Evolutionary conservation across 2,329 filamentous ascomycete genomes (phyloP).

Genomic region (Aspergillus pseudonomiae): DNA sequence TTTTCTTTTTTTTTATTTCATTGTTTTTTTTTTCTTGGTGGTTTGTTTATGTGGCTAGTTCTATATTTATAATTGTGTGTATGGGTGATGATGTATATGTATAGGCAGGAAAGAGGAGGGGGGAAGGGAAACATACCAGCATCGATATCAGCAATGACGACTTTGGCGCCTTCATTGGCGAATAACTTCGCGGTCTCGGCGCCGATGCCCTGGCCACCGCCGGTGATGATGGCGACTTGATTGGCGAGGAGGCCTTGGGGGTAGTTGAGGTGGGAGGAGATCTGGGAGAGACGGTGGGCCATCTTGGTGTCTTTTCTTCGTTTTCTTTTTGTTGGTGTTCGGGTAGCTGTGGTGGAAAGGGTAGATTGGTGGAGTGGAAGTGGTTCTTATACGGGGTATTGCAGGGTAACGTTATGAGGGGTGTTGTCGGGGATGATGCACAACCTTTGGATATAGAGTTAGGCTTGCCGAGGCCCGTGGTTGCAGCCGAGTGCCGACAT

Average conservation of each 20-base stretch:
- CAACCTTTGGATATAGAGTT: background rate
- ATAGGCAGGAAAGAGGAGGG: constrained; percentile 1
- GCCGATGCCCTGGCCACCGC: constrained; percentile 83
- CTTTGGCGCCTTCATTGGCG: constrained; percentile 84
- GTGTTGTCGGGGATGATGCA: constrained; percentile 8
- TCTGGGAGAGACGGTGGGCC: constrained; percentile 66
- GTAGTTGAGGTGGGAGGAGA: constrained; percentile 79
- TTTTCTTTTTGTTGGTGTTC: background rate
- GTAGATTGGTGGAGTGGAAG: background rate
- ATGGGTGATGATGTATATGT: background rate
- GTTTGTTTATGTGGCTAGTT: background rate
- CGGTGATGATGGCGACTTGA: constrained; percentile 86
- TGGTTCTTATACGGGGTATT: background rate
- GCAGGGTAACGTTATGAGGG: background rate
- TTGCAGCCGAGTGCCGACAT: constrained; percentile 9
- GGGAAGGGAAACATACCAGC: constrained; percentile 53
- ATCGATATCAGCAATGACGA: constrained; percentile 83
- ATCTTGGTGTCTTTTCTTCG: constrained; percentile 26
- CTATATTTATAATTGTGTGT: background rate
- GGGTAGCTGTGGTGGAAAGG: background rate
- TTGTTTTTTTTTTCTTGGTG: background rate
- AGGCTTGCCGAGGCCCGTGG: constrained; percentile 14
- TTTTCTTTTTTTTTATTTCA: constrained; percentile 1
- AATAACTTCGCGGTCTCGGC: constrained; percentile 81
- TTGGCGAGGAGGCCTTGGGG: constrained; percentile 76